These are phyloP conservation scores for Hypsizygus ulmarius DNA, from an alignment of 1,284 basidiomycete species.

Conservation along the genomic window DNA sequence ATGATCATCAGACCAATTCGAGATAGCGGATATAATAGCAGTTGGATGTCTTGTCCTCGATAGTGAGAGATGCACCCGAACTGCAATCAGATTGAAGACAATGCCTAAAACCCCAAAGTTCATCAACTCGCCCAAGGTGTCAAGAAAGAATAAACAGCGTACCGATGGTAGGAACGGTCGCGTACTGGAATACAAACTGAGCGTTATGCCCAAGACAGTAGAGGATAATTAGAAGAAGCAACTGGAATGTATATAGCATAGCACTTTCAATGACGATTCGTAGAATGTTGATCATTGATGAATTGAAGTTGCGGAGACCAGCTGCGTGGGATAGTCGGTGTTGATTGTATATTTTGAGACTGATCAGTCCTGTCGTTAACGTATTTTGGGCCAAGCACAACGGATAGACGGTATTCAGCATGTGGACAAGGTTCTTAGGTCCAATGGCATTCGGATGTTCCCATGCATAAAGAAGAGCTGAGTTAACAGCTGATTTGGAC, in stretches of 20 bases:
- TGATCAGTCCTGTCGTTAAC: conserved; percentile 31
- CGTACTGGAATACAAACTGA: too few relatives aligned
- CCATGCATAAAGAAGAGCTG: too few relatives aligned
- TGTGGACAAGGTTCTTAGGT: conserved; percentile 17
- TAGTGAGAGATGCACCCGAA: conserved; percentile 4
- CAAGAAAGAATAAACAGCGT: neutral
- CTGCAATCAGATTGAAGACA: conserved; percentile 13
- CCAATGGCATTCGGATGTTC: neutral
- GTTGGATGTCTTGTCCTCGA: neutral
- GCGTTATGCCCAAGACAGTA: conserved; percentile 20
- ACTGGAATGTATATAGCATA: conserved; percentile 25
- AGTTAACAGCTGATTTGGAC: too few relatives aligned
- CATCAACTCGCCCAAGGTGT: conserved; percentile 9
- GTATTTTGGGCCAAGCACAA: conserved; percentile 29
- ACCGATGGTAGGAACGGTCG: too few relatives aligned
- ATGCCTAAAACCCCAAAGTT: conserved; percentile 7
- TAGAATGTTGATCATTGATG: conserved; percentile 22
- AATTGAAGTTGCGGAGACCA: conserved; percentile 6
- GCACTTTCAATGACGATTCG: conserved; percentile 32
- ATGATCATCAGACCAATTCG: neutral
- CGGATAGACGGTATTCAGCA: conserved; percentile 31
- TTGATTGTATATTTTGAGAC: conserved; percentile 28
- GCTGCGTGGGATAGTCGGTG: conserved; percentile 18
- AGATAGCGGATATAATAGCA: neutral
- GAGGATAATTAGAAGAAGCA: conserved; percentile 28